phyloP scores from a whole-genome alignment of 2,329 filamentous ascomycete species.

The Fusarium sp. region DNA sequence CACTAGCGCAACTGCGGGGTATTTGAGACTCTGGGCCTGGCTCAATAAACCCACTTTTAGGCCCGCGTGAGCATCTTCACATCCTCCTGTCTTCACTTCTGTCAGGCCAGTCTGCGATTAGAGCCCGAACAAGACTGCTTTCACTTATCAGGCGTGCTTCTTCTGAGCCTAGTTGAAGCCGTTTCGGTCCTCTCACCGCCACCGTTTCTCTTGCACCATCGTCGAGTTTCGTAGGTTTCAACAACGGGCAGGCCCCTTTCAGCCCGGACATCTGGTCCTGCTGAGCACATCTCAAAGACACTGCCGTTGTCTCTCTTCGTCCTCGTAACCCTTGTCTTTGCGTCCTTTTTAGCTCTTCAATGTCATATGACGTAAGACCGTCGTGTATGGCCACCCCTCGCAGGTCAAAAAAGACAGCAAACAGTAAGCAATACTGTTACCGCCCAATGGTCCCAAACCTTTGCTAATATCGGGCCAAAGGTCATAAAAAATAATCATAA shows the following conservation, averaged over 20 bases:
- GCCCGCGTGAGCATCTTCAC: constrained; percentile 37
- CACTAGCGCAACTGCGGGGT: constrained; percentile 45
- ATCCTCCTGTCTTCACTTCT: constrained; percentile 34
- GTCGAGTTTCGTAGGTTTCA: neutral
- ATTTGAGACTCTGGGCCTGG: constrained; percentile 38
- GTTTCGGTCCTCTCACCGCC: constrained; percentile 29
- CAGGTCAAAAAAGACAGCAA: no score
- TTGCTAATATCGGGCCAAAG: no score
- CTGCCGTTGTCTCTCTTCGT: neutral
- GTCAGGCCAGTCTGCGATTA: constrained; percentile 31
- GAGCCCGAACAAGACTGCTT: constrained; percentile 21
- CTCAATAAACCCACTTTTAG: constrained; percentile 34
- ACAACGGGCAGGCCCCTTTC: neutral
- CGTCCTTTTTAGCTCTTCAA: constrained; percentile 1
- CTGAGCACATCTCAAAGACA: neutral
- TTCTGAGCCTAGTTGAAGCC: constrained; percentile 5
- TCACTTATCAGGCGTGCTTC: neutral
- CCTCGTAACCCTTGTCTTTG: neutral
- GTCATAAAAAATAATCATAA: no score
- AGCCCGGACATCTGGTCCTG: neutral
- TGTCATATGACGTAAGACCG: constrained; percentile 32
- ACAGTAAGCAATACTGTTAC: no score
- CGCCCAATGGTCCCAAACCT: no score
- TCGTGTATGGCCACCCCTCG: neutral
- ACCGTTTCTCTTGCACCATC: constrained; percentile 4